Conservation (phyloP, 257 asterid genomes). For the Penstemon eatonii region DNA sequence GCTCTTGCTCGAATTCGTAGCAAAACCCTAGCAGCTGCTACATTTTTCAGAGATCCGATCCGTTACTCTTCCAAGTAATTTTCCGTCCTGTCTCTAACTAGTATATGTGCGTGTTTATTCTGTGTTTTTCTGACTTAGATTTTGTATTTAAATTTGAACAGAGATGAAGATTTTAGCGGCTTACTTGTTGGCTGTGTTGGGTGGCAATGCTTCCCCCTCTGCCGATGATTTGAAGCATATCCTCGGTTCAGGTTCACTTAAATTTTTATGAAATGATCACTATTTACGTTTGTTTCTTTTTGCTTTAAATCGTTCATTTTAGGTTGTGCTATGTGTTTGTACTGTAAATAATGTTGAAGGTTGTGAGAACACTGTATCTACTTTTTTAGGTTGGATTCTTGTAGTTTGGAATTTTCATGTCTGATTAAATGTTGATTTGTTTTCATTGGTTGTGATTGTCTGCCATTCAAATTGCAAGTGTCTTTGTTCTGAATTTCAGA, state of each 20-base stretch:
- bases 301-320: no score
- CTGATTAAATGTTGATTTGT: no score
- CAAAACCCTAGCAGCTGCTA: slow-evolving; percentile 33
- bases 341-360: no score
- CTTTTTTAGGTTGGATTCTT: no score
- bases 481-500: no score
- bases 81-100: not conserved
- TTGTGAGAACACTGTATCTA: no score
- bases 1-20: not conserved
- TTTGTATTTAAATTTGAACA: not conserved
- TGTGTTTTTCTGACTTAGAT: not conserved
- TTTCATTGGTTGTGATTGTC: no score
- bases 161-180: slow-evolving; percentile 56
- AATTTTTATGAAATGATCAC: not conserved
- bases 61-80: slow-evolving; percentile 24
- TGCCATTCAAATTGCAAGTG: no score
- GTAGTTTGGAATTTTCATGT: no score
- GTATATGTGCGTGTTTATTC: not conserved
- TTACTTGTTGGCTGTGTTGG: slow-evolving; percentile 56
- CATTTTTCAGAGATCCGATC: slow-evolving; percentile 11
- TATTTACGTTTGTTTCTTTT: no score
- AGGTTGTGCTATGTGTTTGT: no score
- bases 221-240: slow-evolving; percentile 41
- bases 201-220: slow-evolving; percentile 47
- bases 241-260: slow-evolving; percentile 40